Base-by-base conservation (phyloP, 768 basidiomycete genomes). In the Tricholoma bakamatsutake region DNA sequence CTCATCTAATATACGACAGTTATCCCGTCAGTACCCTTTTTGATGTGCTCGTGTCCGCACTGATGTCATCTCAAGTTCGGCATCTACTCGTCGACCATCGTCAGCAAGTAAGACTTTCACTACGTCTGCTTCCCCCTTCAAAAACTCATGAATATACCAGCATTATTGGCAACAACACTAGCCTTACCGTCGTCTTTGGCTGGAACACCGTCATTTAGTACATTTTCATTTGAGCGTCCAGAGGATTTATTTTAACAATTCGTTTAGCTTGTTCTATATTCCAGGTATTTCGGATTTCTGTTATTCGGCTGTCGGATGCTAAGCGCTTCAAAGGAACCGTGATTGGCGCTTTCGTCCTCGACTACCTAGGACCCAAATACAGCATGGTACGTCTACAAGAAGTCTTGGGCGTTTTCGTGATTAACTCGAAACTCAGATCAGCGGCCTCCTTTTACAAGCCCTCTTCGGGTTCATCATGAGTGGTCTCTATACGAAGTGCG, bases 401-500 rank as follows among this genome's bases (percentile, higher is more conserved):
- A 9, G n/a, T 37, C 39, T 33, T 21, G 18, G 15, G 11, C 13
- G 18, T 18, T 31, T 28, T 12, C 15, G 12, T 33, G 27, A 43
- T 39, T 30, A 46, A 54, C 21, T 28, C 28, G 34, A n/a, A 12
- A 39, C 39, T 11, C 61, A 88, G 87, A 90, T 91, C 60, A 61
- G 65, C 27, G 89, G 90, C 45, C 77, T 91, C 9, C 39, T 90
- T 27, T 61, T 70, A 24, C 90, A 92, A 67, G 84, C 87, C 2
- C 50, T 89, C 59, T 73, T 90, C 48, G 90, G 95, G 5, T 97
- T 97, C 72, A 81, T 92, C 68, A 90, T 98, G 87, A 89, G 89
- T 58, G 95, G 91, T 1, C 72, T 83, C 17, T 97, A 95, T 71
- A 63, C 58, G 24, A 72, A 76, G 70, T 82, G 59, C 33, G 75